Base-by-base conservation (phyloP, 441 rosid species). In the Bruguiera hainesii region DNA sequence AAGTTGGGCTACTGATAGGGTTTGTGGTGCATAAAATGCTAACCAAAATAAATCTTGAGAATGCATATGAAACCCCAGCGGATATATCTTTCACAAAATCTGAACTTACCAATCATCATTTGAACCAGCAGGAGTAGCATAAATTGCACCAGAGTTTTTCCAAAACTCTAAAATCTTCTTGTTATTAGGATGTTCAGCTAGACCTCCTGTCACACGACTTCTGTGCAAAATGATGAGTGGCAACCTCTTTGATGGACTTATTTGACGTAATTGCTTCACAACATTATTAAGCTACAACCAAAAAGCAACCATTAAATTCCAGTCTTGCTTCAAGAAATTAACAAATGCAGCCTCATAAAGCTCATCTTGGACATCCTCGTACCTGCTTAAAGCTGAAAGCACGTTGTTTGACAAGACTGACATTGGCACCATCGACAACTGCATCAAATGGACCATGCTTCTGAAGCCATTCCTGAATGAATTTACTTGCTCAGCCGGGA, bases 361-460 rank as follows among this genome's bases (percentile, higher is more conserved):
- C 55, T 59, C 46, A 31, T 46, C 52, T 11, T 52, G 5, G 5
- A 25, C 15, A 56, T 39, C 6, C 55, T 60, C 59, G 58, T 74
- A 93, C 97, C 89, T 88, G 91, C 77, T 64, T 56, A 71, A 89
- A 87, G 76, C 64, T 88, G 76, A 94, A 84, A 62, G 28, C 35
- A 0, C 74, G 80, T 52, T 83, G 84, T 26, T 83, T 82, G 42
- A 81, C 62, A 71, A 89, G 84, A 48, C 96, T 85, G 37, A 85
- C 78, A 78, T 94, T 94, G 35, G 98, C 97, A 61, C 93, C 96
- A 76, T 93, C 98, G 66, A 94, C 68, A 31, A 91, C 87, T 9
- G 96, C 92, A 76, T 94, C 97, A 80, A 89, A 93, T 35, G 98
- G 98, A 75, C 98, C 97, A 79, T 88, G 83, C 76, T 46, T 64